Evolutionary conservation across 768 basidiomycete genomes (phyloP).

Genomic region (Russula abietina): DNA sequence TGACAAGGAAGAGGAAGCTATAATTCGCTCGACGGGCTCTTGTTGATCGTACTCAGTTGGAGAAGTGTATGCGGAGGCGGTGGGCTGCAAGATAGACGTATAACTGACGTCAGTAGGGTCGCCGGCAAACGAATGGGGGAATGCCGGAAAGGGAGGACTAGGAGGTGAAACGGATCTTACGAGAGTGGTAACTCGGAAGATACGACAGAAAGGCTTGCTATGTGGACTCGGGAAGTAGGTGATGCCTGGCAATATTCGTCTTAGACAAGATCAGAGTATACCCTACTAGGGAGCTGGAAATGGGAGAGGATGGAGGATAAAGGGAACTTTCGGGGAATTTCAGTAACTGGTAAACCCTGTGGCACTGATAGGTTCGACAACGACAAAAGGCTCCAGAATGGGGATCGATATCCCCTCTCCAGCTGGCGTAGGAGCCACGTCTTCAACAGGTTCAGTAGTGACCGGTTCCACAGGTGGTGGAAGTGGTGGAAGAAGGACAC

Average conservation of each 20-base stretch:
- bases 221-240: background rate
- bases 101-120: constrained; percentile 12
- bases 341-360: background rate
- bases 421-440: background rate
- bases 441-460: background rate
- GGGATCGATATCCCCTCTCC: background rate
- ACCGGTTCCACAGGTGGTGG: background rate
- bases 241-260: background rate
- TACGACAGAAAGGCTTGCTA: background rate
- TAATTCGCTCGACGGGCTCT: too few relatives aligned
- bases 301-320: background rate
- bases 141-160: constrained; percentile 25
- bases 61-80: too few relatives aligned
- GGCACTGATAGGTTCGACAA: too few relatives aligned
- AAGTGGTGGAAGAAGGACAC: too few relatives aligned
- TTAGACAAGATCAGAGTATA: background rate
- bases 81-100: too few relatives aligned
- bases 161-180: background rate
- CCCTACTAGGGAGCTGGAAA: background rate
- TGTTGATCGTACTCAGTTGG: too few relatives aligned
- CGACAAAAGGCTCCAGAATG: background rate
- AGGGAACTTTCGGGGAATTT: background rate
- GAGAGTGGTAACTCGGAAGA: background rate
- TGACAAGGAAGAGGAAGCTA: too few relatives aligned
- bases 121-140: constrained; percentile 24